phyloP scores from a whole-genome alignment of 306 rosid genomes.

The Echinosophora koreensis region DNA sequence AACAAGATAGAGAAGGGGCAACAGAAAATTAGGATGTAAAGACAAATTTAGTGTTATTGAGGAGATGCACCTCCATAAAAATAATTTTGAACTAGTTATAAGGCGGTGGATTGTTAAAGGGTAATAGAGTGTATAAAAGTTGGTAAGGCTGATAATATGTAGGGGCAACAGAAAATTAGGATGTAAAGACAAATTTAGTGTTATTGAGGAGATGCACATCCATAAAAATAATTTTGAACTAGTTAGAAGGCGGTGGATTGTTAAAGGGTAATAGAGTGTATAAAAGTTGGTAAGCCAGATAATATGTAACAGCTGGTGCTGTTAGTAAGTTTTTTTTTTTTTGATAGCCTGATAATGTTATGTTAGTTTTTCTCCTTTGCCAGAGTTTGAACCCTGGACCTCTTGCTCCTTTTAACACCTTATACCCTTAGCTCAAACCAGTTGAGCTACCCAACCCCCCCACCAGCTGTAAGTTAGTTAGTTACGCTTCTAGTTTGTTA shows the following conservation, averaged over 20 bases:
- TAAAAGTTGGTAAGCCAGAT: no score
- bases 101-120: not conserved
- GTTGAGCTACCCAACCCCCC: no score
- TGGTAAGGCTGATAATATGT: no score
- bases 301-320: no score
- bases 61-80: not conserved
- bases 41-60: not conserved
- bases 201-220: not conserved
- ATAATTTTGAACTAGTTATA: not conserved
- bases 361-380: no score
- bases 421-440: no score
- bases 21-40: not conserved
- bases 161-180: not conserved
- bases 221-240: not conserved
- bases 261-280: not conserved
- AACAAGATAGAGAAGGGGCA: not conserved
- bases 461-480: no score
- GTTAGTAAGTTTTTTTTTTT: no score
- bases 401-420: no score
- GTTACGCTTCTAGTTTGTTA: not conserved
- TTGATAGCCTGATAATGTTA: no score
- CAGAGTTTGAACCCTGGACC: no score
- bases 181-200: not conserved
- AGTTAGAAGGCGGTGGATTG: not conserved
- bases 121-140: no score